Percentiles rank a stretch among this genome's conserved stretches.
These are phyloP conservation scores for Cronartium quercuum DNA, from an alignment of 1,284 basidiomycete genomes.

Conservation along the genomic window DNA sequence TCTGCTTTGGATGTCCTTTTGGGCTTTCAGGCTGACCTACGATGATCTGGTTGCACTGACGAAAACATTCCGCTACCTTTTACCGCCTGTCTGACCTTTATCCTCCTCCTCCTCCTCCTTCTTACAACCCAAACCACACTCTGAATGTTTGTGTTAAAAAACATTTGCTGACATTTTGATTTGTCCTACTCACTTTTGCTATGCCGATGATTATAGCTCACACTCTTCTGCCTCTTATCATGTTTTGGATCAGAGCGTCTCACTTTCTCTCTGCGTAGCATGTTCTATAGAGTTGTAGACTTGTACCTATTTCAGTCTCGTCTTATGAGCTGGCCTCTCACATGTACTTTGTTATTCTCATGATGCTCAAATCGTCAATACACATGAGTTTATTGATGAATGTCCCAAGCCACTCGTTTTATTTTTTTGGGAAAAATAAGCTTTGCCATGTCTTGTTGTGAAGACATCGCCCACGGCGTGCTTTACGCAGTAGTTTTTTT, in stretches of 20 bases:
- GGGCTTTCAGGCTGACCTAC: neutral
- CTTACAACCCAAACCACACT: too few relatives aligned
- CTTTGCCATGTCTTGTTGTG: neutral
- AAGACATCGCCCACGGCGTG: neutral
- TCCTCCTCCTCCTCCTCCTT: too few relatives aligned
- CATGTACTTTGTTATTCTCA: neutral
- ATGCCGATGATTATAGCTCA: neutral
- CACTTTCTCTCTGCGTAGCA: too few relatives aligned
- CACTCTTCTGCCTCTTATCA: neutral
- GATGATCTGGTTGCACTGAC: neutral
- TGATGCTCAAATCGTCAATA: neutral
- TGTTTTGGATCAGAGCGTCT: neutral
- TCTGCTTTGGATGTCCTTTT: neutral
- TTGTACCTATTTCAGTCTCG: neutral
- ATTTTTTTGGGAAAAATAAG: neutral
- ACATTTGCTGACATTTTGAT: too few relatives aligned
- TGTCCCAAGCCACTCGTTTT: neutral
- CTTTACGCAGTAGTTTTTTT: neutral
- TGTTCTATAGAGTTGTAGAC: neutral
- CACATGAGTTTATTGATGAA: neutral
- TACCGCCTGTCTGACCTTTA: neutral
- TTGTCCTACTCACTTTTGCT: too few relatives aligned
- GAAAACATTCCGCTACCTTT: constrained; percentile 5
- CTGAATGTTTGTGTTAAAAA: too few relatives aligned
- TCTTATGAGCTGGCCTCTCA: neutral